Base-by-base conservation (phyloP, 257 asterid species). In the Nicotiana knightiana region DNA sequence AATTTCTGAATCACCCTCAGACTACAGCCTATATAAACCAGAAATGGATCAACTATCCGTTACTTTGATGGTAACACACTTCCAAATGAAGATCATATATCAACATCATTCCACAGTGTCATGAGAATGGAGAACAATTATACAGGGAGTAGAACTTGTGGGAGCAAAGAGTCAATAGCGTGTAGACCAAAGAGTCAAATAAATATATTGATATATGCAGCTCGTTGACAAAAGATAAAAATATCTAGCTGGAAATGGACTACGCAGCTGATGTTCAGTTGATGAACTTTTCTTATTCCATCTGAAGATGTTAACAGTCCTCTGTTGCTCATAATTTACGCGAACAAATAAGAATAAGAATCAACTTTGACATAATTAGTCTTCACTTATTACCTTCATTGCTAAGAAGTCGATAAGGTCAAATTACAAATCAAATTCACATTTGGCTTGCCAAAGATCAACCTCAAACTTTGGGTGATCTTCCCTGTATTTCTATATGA, bases 361-460 rank as follows among this genome's bases (percentile, higher is more conserved):
- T 28, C 63, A 75, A 28, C 12, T 75, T 18, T 75, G 28, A 28
- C 80, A 26, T 51, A 26, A 9, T 70, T n/a, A 11, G 59, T 71
- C 33, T 73, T 61, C 79, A 73, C 15, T 75, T 33, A 51, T 7
- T 51, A 51, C 63, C 79, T 26, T 15, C 46, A 48, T 51, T 73
- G 24, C 9, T 48, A 6, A 3, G 79, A 73, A 48, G 39, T 33
- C 43, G 15, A 48, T 26, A 73, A 48, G 26, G 62, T 9, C 15
- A 48, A 43, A 43, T 9, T 15, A 51, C 43, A 51, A 46, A 75
- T 51, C 80, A 75, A 51, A 75, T 51, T 26, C 46, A 16, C 18
- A 75, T 75, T 75, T 51, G 46, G 80, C 46, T 15, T 15, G 80
- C 46, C 64, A 75, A 73, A 75, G 63, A 26, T 15, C 80, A 75